Base-by-base conservation (phyloP, 495 filamentous ascomycete species). In the Aspergillus ellipticus region DNA sequence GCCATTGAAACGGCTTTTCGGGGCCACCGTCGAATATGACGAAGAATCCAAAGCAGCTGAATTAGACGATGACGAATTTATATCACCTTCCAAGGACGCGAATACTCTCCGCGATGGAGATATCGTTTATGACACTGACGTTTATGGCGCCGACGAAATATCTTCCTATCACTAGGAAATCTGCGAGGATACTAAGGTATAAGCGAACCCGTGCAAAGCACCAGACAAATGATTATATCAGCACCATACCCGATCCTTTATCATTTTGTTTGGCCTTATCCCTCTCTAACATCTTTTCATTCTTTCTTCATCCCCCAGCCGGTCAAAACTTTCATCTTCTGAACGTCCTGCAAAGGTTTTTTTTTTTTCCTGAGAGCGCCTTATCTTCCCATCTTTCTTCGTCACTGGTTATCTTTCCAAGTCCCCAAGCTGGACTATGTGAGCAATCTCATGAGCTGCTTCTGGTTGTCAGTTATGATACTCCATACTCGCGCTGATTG, bases 1-100 rank as follows among this genome's bases (percentile, higher is more conserved):
- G 3, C 54, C 66, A 0, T 26, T 76, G 28, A 61, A 49, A 17
- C 62, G 65, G 6, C 53, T 76, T 8, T 65, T 67, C 35, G n/a
- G 42, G 16, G 42, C 49, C 8, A 5, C 39, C 6, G 17, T 15
- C n/a, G 26, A 31, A 10, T 5, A 42, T 26, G 4, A 7, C 20
- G 35, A 52, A 21, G n/a, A n/a, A n/a, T n/a, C n/a, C n/a, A n/a
- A n/a, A n/a, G n/a, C n/a, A n/a, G n/a, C n/a, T n/a, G n/a, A n/a
- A n/a, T n/a, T n/a, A n/a, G n/a, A n/a, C n/a, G n/a, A n/a, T n/a
- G n/a, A n/a, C n/a, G n/a, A n/a, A n/a, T n/a, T n/a, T n/a, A n/a
- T n/a, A n/a, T n/a, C n/a, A n/a, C n/a, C n/a, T n/a, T n/a, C n/a
- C n/a, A n/a, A n/a, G n/a, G n/a, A n/a, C n/a, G n/a, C n/a, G n/a